Base-by-base conservation (phyloP, 2,329 filamentous ascomycete genomes). In the Diaporthe citri region DNA sequence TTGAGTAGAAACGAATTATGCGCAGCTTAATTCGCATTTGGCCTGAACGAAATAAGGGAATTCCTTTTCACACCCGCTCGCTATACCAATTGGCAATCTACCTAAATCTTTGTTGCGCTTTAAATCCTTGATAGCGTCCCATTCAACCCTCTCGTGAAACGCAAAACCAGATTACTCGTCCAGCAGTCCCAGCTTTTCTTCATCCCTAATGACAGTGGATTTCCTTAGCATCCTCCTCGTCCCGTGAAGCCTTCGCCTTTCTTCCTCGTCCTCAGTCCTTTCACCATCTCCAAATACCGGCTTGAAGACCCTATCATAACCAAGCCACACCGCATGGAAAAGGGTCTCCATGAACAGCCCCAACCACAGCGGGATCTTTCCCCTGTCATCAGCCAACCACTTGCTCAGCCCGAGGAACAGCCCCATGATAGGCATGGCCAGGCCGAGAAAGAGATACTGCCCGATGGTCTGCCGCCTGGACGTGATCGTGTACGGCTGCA, bases 231-330 rank as follows among this genome's bases (percentile, higher is more conserved):
- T 41, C n/a, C 17, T 60, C 55, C 64, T 72, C 71, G 41, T 6
- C 13, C 62, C 66, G 57, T 78, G 73, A 51, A n/a, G 51, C 67
- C 22, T 69, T 59, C 52, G 28, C 57, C 52, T 74, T 20, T 56
- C 77, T 7, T 77, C 78, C 1, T 79, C 77, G 12, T 78, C 77
- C 43, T 82, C 82, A 43, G 91, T 92, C 79, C 89, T 90, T 87
- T 98, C 96, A 0, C 97, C 97, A 81, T 98, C 94, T 0, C 96
- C 96, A 86, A 97, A 98, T 0, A 93, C 55, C 0, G 84, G 85
- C 82, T 91, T 92, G 78, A 87, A 82, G 3, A 87, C 81, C 2
- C 39, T 41, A 70, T 90, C 88, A 67, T 90, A 89, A 4, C 76
- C 78, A 75, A 82, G 78, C 88, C 88, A 90, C 13, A 86, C 75